Conservation (phyloP, 176 grass and related monocot species). For the Eleusine coracana region DNA sequence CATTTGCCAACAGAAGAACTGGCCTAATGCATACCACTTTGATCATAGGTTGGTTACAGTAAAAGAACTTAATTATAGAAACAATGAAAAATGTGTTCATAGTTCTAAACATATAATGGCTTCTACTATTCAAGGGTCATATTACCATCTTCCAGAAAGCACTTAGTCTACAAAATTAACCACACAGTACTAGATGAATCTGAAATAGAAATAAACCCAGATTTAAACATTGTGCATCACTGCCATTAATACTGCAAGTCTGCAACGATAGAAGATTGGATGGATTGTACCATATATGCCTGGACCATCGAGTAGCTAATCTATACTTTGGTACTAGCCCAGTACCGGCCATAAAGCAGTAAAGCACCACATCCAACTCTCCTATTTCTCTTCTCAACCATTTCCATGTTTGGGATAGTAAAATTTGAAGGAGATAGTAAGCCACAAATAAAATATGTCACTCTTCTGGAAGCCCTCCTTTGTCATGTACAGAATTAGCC, state of each 20-base stretch:
- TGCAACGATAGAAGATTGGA: conserved; percentile 26
- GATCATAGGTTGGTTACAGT: not conserved
- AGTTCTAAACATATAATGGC: conserved; percentile 1
- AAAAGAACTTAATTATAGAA: conserved; percentile 14
- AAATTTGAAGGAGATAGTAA: conserved; percentile 18
- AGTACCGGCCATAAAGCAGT: conserved; percentile 17
- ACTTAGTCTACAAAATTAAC: conserved; percentile 14
- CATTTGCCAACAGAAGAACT: conserved; percentile 4
- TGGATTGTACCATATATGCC: conserved; percentile 38
- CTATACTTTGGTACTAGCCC: conserved; percentile 27
- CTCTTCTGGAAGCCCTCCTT: not conserved
- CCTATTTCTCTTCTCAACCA: conserved; percentile 15
- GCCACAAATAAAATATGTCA: not conserved
- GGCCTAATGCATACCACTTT: conserved; percentile 19
- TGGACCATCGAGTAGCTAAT: conserved; percentile 34
- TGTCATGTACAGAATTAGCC: conserved; percentile 34
- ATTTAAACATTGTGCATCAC: conserved; percentile 24
- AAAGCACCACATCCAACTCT: not conserved
- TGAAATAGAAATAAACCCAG: conserved; percentile 11
- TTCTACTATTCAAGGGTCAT: conserved; percentile 11
- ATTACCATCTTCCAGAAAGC: conserved; percentile 23
- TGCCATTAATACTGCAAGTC: conserved; percentile 30
- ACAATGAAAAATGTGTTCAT: conserved; percentile 23
- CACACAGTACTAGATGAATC: not conserved
- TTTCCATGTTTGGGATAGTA: conserved; percentile 13